phyloP scores from a whole-genome alignment of 192 early-diverging fungal species.

The Umbelopsis isabellina region DNA sequence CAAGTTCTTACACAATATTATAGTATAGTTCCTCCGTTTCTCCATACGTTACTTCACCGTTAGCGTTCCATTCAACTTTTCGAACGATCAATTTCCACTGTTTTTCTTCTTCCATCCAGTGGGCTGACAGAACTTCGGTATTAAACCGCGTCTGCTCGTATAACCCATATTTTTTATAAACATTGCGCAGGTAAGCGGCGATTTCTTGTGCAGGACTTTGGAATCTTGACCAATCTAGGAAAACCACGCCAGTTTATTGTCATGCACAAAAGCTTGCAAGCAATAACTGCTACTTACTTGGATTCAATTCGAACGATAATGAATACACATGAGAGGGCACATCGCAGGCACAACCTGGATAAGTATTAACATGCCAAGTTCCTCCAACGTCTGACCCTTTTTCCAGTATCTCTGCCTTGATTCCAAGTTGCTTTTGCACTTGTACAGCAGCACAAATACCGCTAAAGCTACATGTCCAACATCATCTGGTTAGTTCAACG shows the following conservation, averaged over 20 bases:
- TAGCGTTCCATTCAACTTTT: constrained; percentile 25
- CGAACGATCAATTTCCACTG: constrained; percentile 40
- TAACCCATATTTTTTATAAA: constrained; percentile 45
- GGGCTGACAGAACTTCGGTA: constrained; percentile 41
- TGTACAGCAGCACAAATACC: constrained; percentile 58
- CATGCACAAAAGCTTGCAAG: not conserved
- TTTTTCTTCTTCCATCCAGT: constrained; percentile 40
- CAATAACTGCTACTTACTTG: constrained; percentile 22
- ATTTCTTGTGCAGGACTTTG: constrained; percentile 50
- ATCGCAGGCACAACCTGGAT: constrained; percentile 58
- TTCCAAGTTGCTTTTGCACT: constrained; percentile 46
- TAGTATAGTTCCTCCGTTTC: constrained; percentile 10
- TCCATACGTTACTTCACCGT: not conserved
- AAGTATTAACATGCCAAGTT: constrained; percentile 54
- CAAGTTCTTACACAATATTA: constrained; percentile 23
- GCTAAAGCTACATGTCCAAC: constrained; percentile 37
- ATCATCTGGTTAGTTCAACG: not conserved
- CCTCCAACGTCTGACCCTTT: constrained; percentile 52
- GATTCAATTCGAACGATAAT: constrained; percentile 41
- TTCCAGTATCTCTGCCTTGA: constrained; percentile 50
- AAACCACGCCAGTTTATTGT: not conserved
- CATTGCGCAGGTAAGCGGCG: constrained; percentile 40
- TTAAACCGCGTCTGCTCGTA: constrained; percentile 46
- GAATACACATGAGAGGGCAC: constrained; percentile 50
- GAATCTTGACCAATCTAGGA: constrained; percentile 44